Evolutionary conservation across 495 filamentous ascomycete genomes (phyloP), one percentile per base, ranked within the genome.

Genomic region (Rusavskia elegans): DNA sequence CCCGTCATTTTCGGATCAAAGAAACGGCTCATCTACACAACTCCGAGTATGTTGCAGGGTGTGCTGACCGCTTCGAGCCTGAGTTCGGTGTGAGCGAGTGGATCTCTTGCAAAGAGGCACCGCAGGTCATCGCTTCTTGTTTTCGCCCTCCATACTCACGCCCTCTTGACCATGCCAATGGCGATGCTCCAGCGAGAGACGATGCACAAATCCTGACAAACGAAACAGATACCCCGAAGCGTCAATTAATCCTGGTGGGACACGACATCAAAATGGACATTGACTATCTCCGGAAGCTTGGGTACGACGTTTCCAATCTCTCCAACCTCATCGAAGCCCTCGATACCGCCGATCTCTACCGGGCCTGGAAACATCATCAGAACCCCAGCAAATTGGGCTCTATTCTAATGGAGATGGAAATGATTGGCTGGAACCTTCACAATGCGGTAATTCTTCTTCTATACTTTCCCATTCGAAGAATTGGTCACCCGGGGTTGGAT

Each of bases 161-260:
- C 51, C 56, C n/a, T 45, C 39, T 11, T 27, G 57, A 27, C 4
- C 40, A 48, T 10, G 6, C 38, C 27, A 44, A 32, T 21, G 10
- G 32, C 14, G 50, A 48, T 14, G 35, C 39, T 20, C 30, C 14
- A 2, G 44, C 53, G 13, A 11, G 19, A 17, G 39, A 10, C 16
- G 16, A 42, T 19, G 37, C 20, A 42, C 35, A 27, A 27, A 5
- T 5, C 25, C 25, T 5, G 25, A 27, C 50, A 6, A 44, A 57
- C 10, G 42, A 49, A 8, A 49, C 36, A 29, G 20, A 27, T 3
- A 29, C 35, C 14, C 50, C 50, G 11, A 56, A 58, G 37, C 81
- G 84, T 54, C 79, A 78, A 3, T 65, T 94, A 16, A 69, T 94
- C 20, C 74, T 95, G 20, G 79, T 96, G 8, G 90, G 87, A 37